phyloP scores from a whole-genome alignment of 2,329 filamentous ascomycete species.

The Parascedosporium putredinis region DNA sequence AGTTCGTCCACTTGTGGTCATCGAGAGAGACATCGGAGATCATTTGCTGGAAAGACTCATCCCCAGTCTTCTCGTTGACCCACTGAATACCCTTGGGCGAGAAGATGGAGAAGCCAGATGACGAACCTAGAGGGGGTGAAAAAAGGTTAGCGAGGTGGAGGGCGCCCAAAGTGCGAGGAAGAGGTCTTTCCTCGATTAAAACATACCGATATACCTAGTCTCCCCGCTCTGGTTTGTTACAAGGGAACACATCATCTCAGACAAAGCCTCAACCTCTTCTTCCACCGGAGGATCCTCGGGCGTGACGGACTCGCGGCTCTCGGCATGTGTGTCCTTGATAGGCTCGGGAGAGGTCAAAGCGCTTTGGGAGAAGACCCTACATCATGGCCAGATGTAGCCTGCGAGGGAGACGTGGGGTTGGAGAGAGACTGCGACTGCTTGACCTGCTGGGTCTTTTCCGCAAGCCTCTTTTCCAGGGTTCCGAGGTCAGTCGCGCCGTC shows the following conservation, averaged over 20 bases:
- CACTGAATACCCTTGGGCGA: constrained; percentile 96
- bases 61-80: constrained; percentile 97
- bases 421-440: constrained; percentile 36
- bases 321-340: constrained; percentile 26
- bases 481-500: constrained; percentile 78
- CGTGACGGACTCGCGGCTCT: constrained; percentile 18
- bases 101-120: constrained; percentile 97
- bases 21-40: constrained; percentile 84
- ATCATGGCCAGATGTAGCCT: constrained; percentile 31
- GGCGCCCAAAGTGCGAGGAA: neutral
- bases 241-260: constrained; percentile 97
- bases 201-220: constrained; percentile 83
- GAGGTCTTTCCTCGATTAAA: neutral
- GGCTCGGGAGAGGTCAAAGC: constrained; percentile 43
- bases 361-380: constrained; percentile 38
- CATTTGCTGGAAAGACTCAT: constrained; percentile 88
- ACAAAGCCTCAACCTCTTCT: constrained; percentile 69
- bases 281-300: constrained; percentile 29
- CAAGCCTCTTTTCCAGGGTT: constrained; percentile 68
- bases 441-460: constrained; percentile 44
- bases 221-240: constrained; percentile 93
- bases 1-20: constrained; percentile 91
- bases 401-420: constrained; percentile 41
- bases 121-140: constrained; percentile 54
- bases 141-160: constrained; percentile 6